Percentiles rank a stretch among this genome's conserved stretches.
Conservation (phyloP, 2,329 filamentous ascomycete species). For the Fusarium zealandicum region DNA sequence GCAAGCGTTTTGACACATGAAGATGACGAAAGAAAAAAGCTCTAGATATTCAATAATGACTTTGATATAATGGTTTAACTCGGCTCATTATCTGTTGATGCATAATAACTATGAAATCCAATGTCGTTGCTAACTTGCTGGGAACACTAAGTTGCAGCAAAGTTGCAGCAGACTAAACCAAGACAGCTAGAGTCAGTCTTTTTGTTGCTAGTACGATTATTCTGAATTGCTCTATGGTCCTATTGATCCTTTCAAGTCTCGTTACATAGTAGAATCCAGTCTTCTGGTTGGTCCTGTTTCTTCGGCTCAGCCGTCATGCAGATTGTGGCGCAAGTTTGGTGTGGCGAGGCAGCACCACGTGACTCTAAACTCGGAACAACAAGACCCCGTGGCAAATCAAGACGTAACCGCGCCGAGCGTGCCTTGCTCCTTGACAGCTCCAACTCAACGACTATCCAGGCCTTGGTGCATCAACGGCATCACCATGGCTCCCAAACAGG, state of each 20-base stretch:
- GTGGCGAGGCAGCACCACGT: conserved; percentile 34
- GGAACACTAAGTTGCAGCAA: no score
- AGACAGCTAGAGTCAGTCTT: no score
- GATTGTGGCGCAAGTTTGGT: not conserved
- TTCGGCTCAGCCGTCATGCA: no score
- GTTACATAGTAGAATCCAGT: no score
- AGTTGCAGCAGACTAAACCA: no score
- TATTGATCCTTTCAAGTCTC: no score
- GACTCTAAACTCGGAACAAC: conserved; percentile 38
- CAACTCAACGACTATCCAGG: conserved; percentile 41
- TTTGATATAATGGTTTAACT: conserved; percentile 17
- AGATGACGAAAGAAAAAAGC: conserved; percentile 34
- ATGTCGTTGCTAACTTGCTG: no score
- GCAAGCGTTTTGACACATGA: conserved; percentile 35
- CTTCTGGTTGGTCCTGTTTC: no score
- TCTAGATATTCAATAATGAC: conserved; percentile 36
- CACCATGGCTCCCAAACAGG: conserved; percentile 71
- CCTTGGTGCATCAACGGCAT: conserved; percentile 43
- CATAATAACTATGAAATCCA: no score
- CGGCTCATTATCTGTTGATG: no score
- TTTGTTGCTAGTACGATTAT: no score
- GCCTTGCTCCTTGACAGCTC: conserved; percentile 42
- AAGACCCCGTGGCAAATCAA: conserved; percentile 29
- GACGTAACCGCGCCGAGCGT: conserved; percentile 41
- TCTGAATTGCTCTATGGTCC: no score